Base-by-base conservation (phyloP, 2,329 filamentous ascomycete species). In the Claviceps arundinis region DNA sequence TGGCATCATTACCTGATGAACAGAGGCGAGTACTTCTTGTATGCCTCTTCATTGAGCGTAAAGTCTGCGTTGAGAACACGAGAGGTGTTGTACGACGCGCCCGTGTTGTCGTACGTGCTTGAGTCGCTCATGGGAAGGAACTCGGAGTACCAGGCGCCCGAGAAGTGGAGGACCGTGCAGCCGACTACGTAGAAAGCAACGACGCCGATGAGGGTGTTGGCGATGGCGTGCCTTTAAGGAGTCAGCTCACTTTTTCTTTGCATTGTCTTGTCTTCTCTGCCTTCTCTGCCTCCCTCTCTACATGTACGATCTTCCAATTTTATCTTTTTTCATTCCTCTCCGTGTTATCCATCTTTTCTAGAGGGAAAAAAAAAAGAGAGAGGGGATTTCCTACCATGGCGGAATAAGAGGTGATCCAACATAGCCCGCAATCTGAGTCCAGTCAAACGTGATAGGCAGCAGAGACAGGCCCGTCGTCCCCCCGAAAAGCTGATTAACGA, bases 401-500 rank as follows among this genome's bases (percentile, higher is more conserved):
- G 82, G 78, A 48, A 87, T 82, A 40, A 88, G 66, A 19, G 84
- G 84, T 9, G 81, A 85, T 34, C 78, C 78, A 50, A 85, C 72
- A 55, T 79, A 88, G 47, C 82, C 85, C 3, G 82, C 75, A 50
- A 87, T 75, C 58, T 87, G 82, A 5, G 82, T 84, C 84, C 85
- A 88, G 69, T 89, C 85, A 60, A 89, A 87, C 0, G 84, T 87
- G 37, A 89, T 78, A 1, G 85, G 84, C 6, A 88, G 67, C 30
- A 89, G 61, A 0, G 81, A 85, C 3, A 89, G 56, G 0, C 85
- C 85, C 0, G 80, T 84, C 48, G 72, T 73, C 1, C 82, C 83
- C 2, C 85, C 85, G 58, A 89, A 89, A 1, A 89, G 61, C 62
- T 89, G 84, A 57, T 89, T 89, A 41, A 89, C 66, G 9, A 86